Conservation (phyloP, 371 early-diverging fungal species). For the Apophysomyces elegans region DNA sequence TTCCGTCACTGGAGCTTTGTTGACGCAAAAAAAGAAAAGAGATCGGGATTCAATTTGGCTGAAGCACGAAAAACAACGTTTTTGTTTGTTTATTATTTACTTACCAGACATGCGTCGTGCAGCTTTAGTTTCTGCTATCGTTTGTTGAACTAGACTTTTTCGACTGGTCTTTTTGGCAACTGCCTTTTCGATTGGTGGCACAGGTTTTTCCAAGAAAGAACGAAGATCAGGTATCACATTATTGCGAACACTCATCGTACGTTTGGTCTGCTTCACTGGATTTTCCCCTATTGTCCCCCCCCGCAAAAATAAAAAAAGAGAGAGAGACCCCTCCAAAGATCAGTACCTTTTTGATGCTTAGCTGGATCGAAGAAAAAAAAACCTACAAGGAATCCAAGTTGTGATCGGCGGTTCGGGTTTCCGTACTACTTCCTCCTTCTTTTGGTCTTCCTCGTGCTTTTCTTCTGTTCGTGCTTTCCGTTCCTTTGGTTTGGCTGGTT, state of each 20-base stretch:
- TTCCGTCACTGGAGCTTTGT: slow-evolving; percentile 19
- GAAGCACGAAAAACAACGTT: too few species aligned
- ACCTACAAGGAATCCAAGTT: slow-evolving; percentile 28
- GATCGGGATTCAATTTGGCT: background rate
- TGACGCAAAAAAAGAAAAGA: background rate
- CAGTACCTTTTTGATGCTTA: background rate
- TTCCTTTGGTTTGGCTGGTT: slow-evolving; percentile 12
- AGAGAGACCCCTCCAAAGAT: background rate
- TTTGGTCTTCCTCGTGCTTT: slow-evolving; percentile 17
- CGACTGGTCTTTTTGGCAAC: slow-evolving; percentile 4
- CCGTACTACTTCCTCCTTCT: slow-evolving; percentile 6
- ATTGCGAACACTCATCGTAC: slow-evolving; percentile 10
- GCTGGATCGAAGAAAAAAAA: background rate
- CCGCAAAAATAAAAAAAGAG: background rate
- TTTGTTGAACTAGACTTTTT: slow-evolving; percentile 14
- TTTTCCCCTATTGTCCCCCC: slow-evolving; percentile 15
- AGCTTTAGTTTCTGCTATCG: slow-evolving; percentile 12
- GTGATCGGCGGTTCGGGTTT: slow-evolving; percentile 10
- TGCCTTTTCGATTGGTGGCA: slow-evolving; percentile 12
- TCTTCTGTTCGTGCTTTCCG: background rate
- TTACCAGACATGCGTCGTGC: slow-evolving; percentile 23
- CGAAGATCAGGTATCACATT: slow-evolving; percentile 28
- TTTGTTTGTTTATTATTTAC: background rate
- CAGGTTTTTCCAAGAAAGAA: slow-evolving; percentile 23
- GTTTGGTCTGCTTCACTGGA: slow-evolving; percentile 12